Conservation (phyloP, 129 eudicot species). For the Sambucus nigra region DNA sequence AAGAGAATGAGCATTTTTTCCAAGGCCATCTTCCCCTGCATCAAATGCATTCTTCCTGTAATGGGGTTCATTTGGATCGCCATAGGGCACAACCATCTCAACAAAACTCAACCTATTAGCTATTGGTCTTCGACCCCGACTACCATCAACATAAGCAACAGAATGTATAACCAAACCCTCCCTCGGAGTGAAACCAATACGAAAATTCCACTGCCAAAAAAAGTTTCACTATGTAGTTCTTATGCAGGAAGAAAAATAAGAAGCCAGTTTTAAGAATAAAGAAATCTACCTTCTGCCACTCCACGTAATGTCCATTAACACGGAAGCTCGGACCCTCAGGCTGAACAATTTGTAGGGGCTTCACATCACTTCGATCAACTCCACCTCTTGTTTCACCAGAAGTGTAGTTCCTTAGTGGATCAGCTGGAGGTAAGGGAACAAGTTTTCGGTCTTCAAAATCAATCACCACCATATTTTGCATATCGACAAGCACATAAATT, state of each 20-base stretch:
- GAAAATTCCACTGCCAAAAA: slow-evolving; percentile 83
- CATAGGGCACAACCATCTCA: slow-evolving; percentile 98
- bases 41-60: slow-evolving; percentile 95
- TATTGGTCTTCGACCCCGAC: slow-evolving; percentile 90
- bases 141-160: slow-evolving; percentile 86
- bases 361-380: slow-evolving; percentile 89
- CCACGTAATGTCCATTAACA: slow-evolving; percentile 63
- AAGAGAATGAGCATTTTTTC: slow-evolving; percentile 93
- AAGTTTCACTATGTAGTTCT: no score
- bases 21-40: slow-evolving; percentile 98
- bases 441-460: slow-evolving; percentile 94
- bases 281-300: slow-evolving; percentile 80
- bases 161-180: slow-evolving; percentile 91
- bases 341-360: slow-evolving; percentile 68
- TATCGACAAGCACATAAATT: slow-evolving; percentile 80
- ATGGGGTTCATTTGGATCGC: slow-evolving; percentile 95
- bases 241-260: neutral
- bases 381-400: slow-evolving; percentile 92
- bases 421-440: slow-evolving; percentile 90
- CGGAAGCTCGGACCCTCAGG: slow-evolving; percentile 96
- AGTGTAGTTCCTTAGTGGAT: slow-evolving; percentile 88
- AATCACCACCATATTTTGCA: slow-evolving; percentile 84
- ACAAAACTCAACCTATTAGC: slow-evolving; percentile 97
- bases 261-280: neutral
- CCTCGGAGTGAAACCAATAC: slow-evolving; percentile 88